A percentile compares a stretch with the other conserved stretches of the same genome.
Evolutionary conservation across 768 basidiomycete species (phyloP).

Genomic region (Leccinum obscurum): DNA sequence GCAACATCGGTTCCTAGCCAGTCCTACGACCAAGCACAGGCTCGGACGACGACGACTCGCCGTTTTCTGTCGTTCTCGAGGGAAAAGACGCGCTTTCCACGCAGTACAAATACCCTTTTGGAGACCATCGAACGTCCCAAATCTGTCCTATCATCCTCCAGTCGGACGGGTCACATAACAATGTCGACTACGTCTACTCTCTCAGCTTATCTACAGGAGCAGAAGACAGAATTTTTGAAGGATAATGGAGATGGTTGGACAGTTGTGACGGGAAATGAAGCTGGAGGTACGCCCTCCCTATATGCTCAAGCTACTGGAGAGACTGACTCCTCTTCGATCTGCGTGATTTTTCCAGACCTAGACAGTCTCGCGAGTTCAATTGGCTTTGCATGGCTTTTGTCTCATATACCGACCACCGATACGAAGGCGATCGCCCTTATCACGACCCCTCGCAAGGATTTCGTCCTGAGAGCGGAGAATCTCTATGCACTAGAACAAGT

Average conservation of each 20-base stretch:
- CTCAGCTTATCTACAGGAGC: constrained; percentile 40
- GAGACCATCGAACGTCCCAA: neutral
- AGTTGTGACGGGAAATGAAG: constrained; percentile 93
- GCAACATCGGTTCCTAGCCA: neutral
- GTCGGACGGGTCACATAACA: constrained; percentile 3
- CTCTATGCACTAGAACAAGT: constrained; percentile 67
- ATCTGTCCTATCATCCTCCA: constrained; percentile 3
- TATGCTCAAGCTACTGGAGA: neutral
- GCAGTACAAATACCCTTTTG: neutral
- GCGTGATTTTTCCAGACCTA: constrained; percentile 58
- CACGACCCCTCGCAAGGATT: constrained; percentile 65
- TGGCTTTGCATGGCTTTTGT: constrained; percentile 76
- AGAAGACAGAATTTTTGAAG: constrained; percentile 61
- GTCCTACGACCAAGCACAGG: neutral
- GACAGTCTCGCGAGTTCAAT: constrained; percentile 88
- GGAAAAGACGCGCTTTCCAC: neutral
- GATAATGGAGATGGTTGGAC: constrained; percentile 71
- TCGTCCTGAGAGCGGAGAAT: constrained; percentile 87
- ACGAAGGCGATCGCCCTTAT: constrained; percentile 69
- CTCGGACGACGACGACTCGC: neutral
- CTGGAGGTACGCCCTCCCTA: constrained; percentile 64
- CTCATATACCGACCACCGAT: constrained; percentile 33
- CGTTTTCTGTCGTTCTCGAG: neutral
- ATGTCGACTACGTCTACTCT: constrained; percentile 31
- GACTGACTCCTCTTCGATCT: neutral